Evolutionary conservation across 441 rosid species (phyloP), one percentile per base, ranked within the genome.

Genomic region (Pelargonium fulgidum): DNA sequence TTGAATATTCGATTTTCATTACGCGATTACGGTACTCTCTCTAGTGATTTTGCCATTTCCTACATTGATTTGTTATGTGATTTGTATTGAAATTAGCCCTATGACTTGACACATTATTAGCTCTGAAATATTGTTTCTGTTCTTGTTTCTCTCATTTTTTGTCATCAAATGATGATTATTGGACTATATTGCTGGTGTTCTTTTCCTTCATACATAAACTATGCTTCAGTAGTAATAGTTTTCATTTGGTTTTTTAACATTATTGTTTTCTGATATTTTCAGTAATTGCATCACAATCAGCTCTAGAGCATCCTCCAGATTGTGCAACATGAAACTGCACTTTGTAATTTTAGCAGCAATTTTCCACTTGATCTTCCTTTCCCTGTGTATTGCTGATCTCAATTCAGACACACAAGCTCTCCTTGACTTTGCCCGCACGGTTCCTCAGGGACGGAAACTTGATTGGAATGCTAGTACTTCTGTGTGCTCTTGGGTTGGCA

Each of bases 401-500:
- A 76, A 79, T 0, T 80, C 89, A 3, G 93, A 88, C 72, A 78
- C 73, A 68, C 84, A 80, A 80, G 86, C 91, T 12, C 84, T 88
- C 52, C 88, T 88, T 3, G 76, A 79, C 65, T 88, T 88, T 67
- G 83, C 86, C 3, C 76, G 81, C 56, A 68, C 70, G n/a, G 87
- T 88, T 67, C 91, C 87, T 68, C 93, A 86, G 73, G 80, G 77
- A 12, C 78, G 86, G 68, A 86, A 75, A 68, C 86, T 86, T 73
- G 86, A 86, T 76, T 86, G 91, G 91, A 79, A 83, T 74, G 44
- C 78, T 13, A 63, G 83, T 29, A 75, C 68, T 47, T 67, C 81
- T 14, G 62, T 83, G 62, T 88, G 94, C 66, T 45, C 76, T 20
- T 88, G 94, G 94, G 69, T 82, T 0, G 94, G 94, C 67, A 71